Conservation (phyloP, 2,329 filamentous ascomycete genomes). For the Diaporthe destruens region DNA sequence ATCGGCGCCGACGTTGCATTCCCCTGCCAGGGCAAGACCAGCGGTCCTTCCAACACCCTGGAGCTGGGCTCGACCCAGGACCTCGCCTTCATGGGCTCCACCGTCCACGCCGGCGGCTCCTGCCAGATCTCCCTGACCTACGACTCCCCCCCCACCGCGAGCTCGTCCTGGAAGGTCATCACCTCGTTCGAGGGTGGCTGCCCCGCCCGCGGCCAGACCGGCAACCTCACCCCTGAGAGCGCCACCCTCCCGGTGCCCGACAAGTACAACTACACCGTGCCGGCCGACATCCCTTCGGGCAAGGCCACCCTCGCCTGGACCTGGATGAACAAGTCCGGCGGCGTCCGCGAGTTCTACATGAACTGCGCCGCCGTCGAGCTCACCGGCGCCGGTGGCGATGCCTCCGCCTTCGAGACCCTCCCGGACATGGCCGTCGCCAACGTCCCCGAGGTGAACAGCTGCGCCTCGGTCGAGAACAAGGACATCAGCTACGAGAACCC, state of each 20-base stretch:
- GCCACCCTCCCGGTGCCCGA: slow-evolving; percentile 66
- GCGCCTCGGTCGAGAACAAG: slow-evolving; percentile 63
- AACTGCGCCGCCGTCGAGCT: slow-evolving; percentile 82
- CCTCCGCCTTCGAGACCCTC: slow-evolving; percentile 70
- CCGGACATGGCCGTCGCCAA: slow-evolving; percentile 84
- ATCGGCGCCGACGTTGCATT: not conserved
- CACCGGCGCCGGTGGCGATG: slow-evolving; percentile 53
- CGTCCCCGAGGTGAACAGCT: slow-evolving; percentile 60
- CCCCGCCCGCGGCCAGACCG: slow-evolving; percentile 61
- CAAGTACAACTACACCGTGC: slow-evolving; percentile 70
- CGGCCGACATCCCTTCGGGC: slow-evolving; percentile 68
- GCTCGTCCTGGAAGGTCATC: slow-evolving; percentile 62
- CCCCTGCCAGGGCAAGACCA: slow-evolving; percentile 21
- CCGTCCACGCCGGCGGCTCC: slow-evolving; percentile 76
- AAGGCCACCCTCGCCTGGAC: slow-evolving; percentile 81
- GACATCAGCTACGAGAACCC: slow-evolving; percentile 67
- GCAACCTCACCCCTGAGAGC: slow-evolving; percentile 60
- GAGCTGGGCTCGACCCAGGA: slow-evolving; percentile 72
- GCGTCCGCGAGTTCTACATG: slow-evolving; percentile 85
- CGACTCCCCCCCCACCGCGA: slow-evolving; percentile 77
- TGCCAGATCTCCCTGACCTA: slow-evolving; percentile 83
- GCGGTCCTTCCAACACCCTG: slow-evolving; percentile 64
- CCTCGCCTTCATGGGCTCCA: slow-evolving; percentile 73
- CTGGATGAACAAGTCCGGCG: slow-evolving; percentile 82
- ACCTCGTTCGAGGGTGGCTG: slow-evolving; percentile 69